Conservation (phyloP, 305 asterid genomes). For the Solanum hybrid region DNA sequence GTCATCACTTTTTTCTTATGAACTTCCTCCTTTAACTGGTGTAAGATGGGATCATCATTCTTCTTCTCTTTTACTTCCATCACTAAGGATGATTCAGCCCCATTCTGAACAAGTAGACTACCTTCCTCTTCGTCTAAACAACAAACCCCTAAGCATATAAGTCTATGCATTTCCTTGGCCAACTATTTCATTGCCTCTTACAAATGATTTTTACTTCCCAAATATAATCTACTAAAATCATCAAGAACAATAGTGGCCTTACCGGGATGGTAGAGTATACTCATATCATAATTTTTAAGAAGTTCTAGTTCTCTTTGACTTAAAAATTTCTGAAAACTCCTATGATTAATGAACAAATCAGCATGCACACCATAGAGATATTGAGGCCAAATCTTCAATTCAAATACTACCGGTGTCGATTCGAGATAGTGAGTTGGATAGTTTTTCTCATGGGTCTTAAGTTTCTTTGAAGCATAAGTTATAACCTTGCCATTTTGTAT, state of each 20-base stretch:
- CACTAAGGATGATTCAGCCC: neutral
- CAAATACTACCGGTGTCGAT: neutral
- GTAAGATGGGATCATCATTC: neutral
- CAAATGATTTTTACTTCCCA: neutral
- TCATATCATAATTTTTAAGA: neutral
- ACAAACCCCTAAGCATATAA: neutral
- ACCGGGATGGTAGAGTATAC: neutral
- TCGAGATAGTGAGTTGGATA: neutral
- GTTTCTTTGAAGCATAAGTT: too few relatives aligned
- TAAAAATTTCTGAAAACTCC: neutral
- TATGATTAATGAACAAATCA: neutral
- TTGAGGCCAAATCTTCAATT: neutral
- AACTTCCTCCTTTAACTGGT: neutral
- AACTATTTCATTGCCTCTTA: neutral
- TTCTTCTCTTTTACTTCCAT: neutral
- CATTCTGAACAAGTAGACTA: neutral
- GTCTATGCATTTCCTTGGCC: neutral
- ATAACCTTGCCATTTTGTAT: too few relatives aligned
- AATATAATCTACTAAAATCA: neutral
- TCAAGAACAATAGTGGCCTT: too few relatives aligned
- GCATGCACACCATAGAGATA: neutral
- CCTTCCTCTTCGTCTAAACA: neutral
- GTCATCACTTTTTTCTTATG: neutral
- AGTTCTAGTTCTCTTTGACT: neutral
- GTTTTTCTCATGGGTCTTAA: neutral